A percentile compares a stretch with the other conserved stretches of the same genome.
phyloP scores from a whole-genome alignment of 2,329 filamentous ascomycete genomes.

The Diplocarpon rosae region DNA sequence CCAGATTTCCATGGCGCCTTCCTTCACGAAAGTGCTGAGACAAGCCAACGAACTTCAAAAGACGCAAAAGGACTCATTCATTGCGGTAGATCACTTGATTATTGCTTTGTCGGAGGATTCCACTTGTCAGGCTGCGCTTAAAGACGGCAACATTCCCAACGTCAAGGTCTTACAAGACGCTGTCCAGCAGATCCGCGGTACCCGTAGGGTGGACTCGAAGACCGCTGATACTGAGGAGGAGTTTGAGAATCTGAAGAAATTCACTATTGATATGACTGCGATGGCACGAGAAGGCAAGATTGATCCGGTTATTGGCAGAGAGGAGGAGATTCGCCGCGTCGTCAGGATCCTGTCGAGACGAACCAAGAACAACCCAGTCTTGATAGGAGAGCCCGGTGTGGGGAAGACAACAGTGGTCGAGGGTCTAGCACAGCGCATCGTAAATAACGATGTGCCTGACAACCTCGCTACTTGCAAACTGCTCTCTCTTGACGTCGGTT shows the following conservation, averaged over 20 bases:
- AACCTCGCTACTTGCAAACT: conserved; percentile 90
- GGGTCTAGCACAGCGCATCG: conserved; percentile 87
- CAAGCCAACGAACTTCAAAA: conserved; percentile 84
- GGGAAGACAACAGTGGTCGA: conserved; percentile 98
- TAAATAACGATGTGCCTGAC: conserved; percentile 92
- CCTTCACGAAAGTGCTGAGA: conserved; percentile 72
- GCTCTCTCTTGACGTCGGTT: conserved; percentile 88
- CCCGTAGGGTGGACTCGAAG: conserved; percentile 87
- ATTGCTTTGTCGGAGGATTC: conserved; percentile 71
- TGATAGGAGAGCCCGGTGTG: conserved; percentile 96
- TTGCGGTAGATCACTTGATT: conserved; percentile 92
- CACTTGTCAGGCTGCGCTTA: conserved; percentile 60
- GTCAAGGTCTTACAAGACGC: conserved; percentile 81
- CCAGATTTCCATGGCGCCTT: conserved; percentile 68
- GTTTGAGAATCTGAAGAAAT: conserved; percentile 93
- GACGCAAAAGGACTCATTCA: conserved; percentile 92
- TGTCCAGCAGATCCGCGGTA: conserved; percentile 85
- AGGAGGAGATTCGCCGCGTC: conserved; percentile 89
- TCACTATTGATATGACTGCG: conserved; percentile 96
- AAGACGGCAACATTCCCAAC: conserved; percentile 85
- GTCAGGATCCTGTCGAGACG: conserved; percentile 84
- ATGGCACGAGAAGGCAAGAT: conserved; percentile 97
- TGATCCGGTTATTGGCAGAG: conserved; percentile 90
- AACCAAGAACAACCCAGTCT: conserved; percentile 97
- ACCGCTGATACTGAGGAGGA: conserved; percentile 88